phyloP scores from a whole-genome alignment of 352 stramenopile genomes.

The Phytophthora quininea region DNA sequence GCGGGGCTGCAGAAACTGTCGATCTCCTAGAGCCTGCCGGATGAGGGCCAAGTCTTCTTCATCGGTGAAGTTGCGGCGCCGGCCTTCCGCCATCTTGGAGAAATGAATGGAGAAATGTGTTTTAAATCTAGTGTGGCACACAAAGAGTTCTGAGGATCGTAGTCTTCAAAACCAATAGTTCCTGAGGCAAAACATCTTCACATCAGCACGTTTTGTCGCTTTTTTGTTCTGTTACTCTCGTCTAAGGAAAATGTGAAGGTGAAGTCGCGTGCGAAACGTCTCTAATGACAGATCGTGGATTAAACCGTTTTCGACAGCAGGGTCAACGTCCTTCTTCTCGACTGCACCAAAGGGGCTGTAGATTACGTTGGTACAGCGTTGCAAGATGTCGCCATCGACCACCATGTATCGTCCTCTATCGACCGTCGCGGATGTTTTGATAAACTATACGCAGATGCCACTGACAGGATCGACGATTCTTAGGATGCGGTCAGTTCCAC shows the following conservation, averaged over 20 bases:
- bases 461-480: slow-evolving; percentile 25
- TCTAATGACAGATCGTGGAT: background rate
- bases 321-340: background rate
- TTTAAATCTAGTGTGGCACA: too few relatives aligned
- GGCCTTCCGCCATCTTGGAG: background rate
- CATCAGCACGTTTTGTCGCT: too few relatives aligned
- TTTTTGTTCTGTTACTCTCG: too few relatives aligned
- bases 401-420: slow-evolving; percentile 4
- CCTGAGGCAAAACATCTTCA: too few relatives aligned
- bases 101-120: too few relatives aligned
- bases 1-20: slow-evolving; percentile 1
- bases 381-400: background rate
- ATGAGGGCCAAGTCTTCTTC: slow-evolving; percentile 7
- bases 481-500: background rate
- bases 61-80: slow-evolving; percentile 1
- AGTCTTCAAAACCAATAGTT: too few relatives aligned
- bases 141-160: too few relatives aligned
- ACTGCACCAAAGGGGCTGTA: background rate
- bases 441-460: slow-evolving; percentile 27
- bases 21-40: background rate
- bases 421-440: slow-evolving; percentile 30
- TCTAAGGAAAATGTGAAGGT: too few relatives aligned
- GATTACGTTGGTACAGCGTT: background rate
- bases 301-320: background rate
- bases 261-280: too few relatives aligned